Conservation (phyloP, 441 rosid genomes). For the Erodium chrysanthum region DNA sequence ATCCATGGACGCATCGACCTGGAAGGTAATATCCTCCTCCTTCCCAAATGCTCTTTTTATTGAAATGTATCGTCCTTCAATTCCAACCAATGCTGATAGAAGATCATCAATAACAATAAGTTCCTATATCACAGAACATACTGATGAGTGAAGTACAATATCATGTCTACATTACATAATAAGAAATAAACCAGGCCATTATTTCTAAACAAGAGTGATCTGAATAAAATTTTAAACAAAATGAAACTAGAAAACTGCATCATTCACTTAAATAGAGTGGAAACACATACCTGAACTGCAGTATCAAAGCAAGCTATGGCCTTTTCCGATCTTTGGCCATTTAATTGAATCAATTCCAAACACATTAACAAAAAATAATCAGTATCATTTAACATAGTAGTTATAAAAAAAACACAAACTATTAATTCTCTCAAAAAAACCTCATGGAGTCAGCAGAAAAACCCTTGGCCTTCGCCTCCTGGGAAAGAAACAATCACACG, state of each 20-base stretch:
- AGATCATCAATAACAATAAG: conserved; percentile 84
- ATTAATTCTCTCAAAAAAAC: conserved; percentile 11
- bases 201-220: too few relatives aligned
- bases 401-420: too few relatives aligned
- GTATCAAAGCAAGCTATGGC: conserved; percentile 71
- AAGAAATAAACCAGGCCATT: too few relatives aligned
- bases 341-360: conserved; percentile 14
- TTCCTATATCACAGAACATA: conserved; percentile 38
- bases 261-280: not conserved
- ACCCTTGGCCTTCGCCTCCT: conserved; percentile 51
- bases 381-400: not conserved
- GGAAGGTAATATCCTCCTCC: conserved; percentile 54
- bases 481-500: conserved; percentile 5
- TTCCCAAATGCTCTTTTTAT: conserved; percentile 55
- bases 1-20: conserved; percentile 83
- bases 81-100: conserved; percentile 79
- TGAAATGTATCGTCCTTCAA: conserved; percentile 82
- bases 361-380: not conserved
- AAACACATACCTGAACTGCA: conserved; percentile 63
- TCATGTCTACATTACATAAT: too few relatives aligned
- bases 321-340: conserved; percentile 40
- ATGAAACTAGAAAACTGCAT: not conserved
- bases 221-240: not conserved
- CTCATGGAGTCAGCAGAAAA: conserved; percentile 30
- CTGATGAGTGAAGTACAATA: too few relatives aligned